Evolutionary conservation across 208 protist species (phyloP).

Genomic region (Crithidia mellificae): DNA sequence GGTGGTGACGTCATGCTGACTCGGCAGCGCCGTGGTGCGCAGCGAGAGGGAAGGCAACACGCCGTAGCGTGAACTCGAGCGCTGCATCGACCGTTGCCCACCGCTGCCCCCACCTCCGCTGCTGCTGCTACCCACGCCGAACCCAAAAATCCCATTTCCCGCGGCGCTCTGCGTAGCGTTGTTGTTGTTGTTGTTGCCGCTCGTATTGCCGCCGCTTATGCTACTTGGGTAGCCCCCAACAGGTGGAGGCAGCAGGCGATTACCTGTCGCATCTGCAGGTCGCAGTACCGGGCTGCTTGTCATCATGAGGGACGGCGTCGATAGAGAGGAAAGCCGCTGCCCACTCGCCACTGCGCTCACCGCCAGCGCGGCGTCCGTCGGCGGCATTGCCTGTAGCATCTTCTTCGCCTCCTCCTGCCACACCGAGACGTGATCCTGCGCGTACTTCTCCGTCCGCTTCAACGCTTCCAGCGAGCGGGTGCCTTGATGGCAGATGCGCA

Average conservation of each 20-base stretch:
- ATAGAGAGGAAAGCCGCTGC: conserved; percentile 18
- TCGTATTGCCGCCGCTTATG: no score
- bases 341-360: conserved; percentile 16
- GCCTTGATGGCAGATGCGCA: conserved; percentile 32
- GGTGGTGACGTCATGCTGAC: conserved; percentile 18
- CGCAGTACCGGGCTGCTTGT: conserved; percentile 20
- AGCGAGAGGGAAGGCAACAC: conserved; percentile 17
- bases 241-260: conserved; percentile 2
- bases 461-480: conserved; percentile 30
- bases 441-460: conserved; percentile 29
- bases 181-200: background rate
- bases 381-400: conserved; percentile 34
- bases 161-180: no score
- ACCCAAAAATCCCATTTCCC: no score
- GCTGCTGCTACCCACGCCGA: no score
- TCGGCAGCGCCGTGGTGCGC: conserved; percentile 3
- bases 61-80: conserved; percentile 3
- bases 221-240: background rate
- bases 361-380: background rate
- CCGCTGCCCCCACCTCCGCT: conserved; percentile 1
- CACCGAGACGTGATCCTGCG: conserved; percentile 18
- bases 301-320: conserved; percentile 21
- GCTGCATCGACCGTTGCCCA: conserved; percentile 1
- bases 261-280: conserved; percentile 4
- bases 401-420: conserved; percentile 30